phyloP scores from a whole-genome alignment of 2,329 filamentous ascomycete genomes.

The Pestalotiopsis sp. region DNA sequence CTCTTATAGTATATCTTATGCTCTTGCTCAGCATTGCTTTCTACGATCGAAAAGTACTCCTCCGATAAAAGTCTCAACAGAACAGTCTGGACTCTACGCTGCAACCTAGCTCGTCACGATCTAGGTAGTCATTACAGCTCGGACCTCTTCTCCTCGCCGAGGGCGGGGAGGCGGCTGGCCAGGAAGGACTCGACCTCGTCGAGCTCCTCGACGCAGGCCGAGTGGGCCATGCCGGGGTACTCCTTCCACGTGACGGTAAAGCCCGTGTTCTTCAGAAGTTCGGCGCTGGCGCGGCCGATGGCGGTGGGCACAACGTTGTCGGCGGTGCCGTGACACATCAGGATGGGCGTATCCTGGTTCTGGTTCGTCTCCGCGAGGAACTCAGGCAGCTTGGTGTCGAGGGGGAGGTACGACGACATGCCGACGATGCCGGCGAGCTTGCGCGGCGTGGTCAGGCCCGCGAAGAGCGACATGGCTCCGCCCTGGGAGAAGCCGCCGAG shows the following conservation, averaged over 20 bases:
- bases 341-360: slow-evolving; percentile 79
- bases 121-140: slow-evolving; percentile 31
- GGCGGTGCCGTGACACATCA: slow-evolving; percentile 83
- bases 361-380: slow-evolving; percentile 56
- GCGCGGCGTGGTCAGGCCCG: slow-evolving; percentile 71
- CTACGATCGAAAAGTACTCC: no score
- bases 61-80: neutral
- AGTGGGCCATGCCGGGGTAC: slow-evolving; percentile 75
- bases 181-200: slow-evolving; percentile 74
- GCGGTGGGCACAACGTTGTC: slow-evolving; percentile 74
- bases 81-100: neutral
- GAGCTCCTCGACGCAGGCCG: slow-evolving; percentile 76
- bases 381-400: slow-evolving; percentile 65
- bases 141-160: slow-evolving; percentile 39
- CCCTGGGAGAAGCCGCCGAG: slow-evolving; percentile 87
- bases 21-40: no score
- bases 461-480: slow-evolving; percentile 82
- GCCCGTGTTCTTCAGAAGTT: slow-evolving; percentile 69
- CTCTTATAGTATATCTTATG: no score
- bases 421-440: slow-evolving; percentile 89
- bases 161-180: slow-evolving; percentile 45
- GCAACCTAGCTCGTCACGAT: neutral
- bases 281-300: slow-evolving; percentile 69
- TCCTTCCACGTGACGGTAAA: slow-evolving; percentile 75
- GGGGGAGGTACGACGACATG: slow-evolving; percentile 78